A percentile compares a stretch with the other conserved stretches of the same genome.
Evolutionary conservation across 106 monocot species (phyloP).

Genomic region (Acorus gramineus): DNA sequence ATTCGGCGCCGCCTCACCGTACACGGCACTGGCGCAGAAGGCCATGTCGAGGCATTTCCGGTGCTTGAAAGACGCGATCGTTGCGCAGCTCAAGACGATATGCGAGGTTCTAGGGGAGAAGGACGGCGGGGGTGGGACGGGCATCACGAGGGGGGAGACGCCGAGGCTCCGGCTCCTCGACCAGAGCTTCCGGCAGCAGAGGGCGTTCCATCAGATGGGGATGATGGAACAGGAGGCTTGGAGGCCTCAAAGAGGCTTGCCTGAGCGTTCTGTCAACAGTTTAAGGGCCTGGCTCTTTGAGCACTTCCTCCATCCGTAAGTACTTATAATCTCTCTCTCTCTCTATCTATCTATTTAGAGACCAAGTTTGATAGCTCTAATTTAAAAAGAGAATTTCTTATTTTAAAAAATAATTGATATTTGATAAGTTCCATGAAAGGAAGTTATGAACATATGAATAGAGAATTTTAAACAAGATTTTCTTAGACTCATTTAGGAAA

Average conservation of each 20-base stretch:
- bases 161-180: conserved; percentile 70
- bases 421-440: too few species aligned
- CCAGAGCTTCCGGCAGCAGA: conserved; percentile 76
- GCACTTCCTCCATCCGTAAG: conserved; percentile 99
- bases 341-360: too few species aligned
- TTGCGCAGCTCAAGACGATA: conserved; percentile 47
- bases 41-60: conserved; percentile 97
- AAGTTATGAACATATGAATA: too few species aligned
- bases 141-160: conserved; percentile 90
- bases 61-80: conserved; percentile 83
- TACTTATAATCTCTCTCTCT: neutral
- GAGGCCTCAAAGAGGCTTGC: conserved; percentile 89
- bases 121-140: conserved; percentile 40
- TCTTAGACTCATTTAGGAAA: too few species aligned
- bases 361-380: too few species aligned
- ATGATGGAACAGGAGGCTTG: conserved; percentile 95
- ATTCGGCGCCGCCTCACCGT: conserved; percentile 77
- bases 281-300: conserved; percentile 90
- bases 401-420: too few species aligned
- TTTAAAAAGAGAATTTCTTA: too few species aligned
- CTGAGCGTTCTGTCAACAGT: conserved; percentile 76
- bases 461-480: too few species aligned
- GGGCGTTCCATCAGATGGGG: conserved; percentile 91
- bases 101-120: conserved; percentile 84
- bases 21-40: conserved; percentile 91